Evolutionary conservation across 306 rosid genomes (phyloP).

Genomic region (Gynostemma pentaphyllum): DNA sequence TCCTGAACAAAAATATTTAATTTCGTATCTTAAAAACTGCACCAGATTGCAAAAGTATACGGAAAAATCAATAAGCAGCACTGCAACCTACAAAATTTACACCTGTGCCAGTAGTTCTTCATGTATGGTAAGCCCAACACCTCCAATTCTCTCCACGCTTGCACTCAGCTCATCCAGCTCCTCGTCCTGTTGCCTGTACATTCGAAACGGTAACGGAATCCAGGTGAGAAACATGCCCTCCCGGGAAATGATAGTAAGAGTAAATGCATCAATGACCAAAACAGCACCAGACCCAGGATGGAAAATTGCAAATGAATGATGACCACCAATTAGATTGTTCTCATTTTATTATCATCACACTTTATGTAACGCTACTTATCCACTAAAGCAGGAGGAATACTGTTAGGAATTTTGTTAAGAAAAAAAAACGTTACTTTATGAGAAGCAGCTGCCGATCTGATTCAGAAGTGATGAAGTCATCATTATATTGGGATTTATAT

Average conservation of each 20-base stretch:
- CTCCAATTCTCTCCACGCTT: conserved; percentile 89
- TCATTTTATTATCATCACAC: background rate
- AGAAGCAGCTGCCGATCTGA: conserved; percentile 92
- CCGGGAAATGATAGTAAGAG: background rate
- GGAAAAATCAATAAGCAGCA: background rate
- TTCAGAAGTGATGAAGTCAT: conserved; percentile 81
- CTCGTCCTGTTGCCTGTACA: conserved; percentile 78
- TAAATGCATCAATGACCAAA: background rate
- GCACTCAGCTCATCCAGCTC: conserved; percentile 91
- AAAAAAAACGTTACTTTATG: conserved; percentile 27
- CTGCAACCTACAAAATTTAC: conserved; percentile 13
- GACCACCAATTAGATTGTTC: background rate
- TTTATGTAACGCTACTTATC: background rate
- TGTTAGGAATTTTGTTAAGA: background rate
- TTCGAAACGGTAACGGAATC: conserved; percentile 15
- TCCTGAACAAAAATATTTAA: conserved; percentile 40
- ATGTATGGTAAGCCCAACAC: conserved; percentile 94
- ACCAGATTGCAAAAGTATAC: background rate
- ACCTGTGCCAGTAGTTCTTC: conserved; percentile 92
- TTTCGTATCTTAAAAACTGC: background rate
- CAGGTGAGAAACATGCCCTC: background rate
- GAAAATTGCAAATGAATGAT: background rate
- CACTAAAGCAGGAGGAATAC: background rate
- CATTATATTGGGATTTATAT: conserved; percentile 40
- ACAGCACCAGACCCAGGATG: background rate